phyloP scores from a whole-genome alignment of 257 asterid genomes.

The Gardenia jasminoides region DNA sequence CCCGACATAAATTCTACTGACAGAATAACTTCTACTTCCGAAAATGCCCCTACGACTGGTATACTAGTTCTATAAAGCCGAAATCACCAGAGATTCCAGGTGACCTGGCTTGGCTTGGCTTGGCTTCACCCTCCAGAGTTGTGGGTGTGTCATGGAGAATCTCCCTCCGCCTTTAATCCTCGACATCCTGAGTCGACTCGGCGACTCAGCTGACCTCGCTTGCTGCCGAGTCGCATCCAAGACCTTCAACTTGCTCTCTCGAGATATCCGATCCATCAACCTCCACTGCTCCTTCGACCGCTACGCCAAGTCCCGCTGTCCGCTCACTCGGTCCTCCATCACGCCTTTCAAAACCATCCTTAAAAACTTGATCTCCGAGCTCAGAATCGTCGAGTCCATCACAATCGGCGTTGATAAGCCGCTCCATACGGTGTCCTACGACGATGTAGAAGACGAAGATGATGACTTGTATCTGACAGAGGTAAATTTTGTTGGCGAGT shows the following conservation, averaged over 20 bases:
- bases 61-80: too few species aligned
- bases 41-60: too few species aligned
- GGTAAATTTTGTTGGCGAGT: conserved; percentile 40
- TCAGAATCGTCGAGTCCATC: conserved; percentile 45
- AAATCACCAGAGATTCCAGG: too few species aligned
- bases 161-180: conserved; percentile 61
- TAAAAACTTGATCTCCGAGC: conserved; percentile 39
- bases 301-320: conserved; percentile 61
- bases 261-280: conserved; percentile 52
- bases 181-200: conserved; percentile 64
- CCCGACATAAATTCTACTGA: too few species aligned
- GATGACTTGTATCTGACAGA: conserved; percentile 63
- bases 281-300: conserved; percentile 65
- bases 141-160: conserved; percentile 49
- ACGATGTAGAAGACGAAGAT: conserved; percentile 60
- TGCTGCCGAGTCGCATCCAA: conserved; percentile 67
- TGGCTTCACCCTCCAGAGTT: neutral
- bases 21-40: too few species aligned
- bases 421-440: conserved; percentile 43
- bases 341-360: conserved; percentile 65
- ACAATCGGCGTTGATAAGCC: conserved; percentile 68
- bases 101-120: too few species aligned
- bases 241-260: conserved; percentile 49
- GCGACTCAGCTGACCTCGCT: conserved; percentile 59
- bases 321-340: conserved; percentile 39